Evolutionary conservation across 345 rosid genomes (phyloP).

Genomic region (Salix viminalis): DNA sequence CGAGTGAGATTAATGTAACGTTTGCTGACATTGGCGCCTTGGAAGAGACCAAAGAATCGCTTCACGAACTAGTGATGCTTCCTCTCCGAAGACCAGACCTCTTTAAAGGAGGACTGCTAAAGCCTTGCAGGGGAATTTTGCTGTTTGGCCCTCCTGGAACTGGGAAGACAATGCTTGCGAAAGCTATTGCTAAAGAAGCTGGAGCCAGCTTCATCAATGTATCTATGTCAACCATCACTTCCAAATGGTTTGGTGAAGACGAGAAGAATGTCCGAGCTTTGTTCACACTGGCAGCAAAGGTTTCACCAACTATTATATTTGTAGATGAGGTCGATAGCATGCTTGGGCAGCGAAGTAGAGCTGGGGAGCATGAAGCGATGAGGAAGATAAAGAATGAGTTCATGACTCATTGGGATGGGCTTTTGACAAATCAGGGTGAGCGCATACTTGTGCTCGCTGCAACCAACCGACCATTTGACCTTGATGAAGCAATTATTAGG

Average conservation of each 20-base stretch:
- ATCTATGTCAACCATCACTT: constrained; percentile 91
- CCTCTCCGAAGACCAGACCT: constrained; percentile 92
- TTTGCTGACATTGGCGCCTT: constrained; percentile 85
- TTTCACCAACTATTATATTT: constrained; percentile 84
- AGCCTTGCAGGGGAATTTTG: constrained; percentile 90
- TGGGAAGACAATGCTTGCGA: constrained; percentile 96
- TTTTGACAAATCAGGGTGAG: constrained; percentile 66
- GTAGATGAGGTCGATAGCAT: constrained; percentile 98
- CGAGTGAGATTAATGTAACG: constrained; percentile 68
- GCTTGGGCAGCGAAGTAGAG: constrained; percentile 90
- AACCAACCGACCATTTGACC: constrained; percentile 92
- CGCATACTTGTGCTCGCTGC: constrained; percentile 94
- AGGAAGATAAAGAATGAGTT: constrained; percentile 78
- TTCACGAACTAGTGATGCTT: constrained; percentile 95
- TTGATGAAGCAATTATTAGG: constrained; percentile 89
- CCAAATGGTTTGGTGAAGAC: constrained; percentile 99
- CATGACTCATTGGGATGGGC: constrained; percentile 95
- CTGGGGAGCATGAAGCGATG: constrained; percentile 96
- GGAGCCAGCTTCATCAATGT: constrained; percentile 96
- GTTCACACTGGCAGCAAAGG: constrained; percentile 85
- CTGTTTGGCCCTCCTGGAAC: constrained; percentile 99
- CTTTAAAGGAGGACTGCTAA: constrained; percentile 75
- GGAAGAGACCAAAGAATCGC: constrained; percentile 82
- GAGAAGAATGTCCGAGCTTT: constrained; percentile 94
- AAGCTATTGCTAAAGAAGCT: constrained; percentile 91